Conservation (phyloP, 495 filamentous ascomycete species). For the Staphylotrichum tortipilum region DNA sequence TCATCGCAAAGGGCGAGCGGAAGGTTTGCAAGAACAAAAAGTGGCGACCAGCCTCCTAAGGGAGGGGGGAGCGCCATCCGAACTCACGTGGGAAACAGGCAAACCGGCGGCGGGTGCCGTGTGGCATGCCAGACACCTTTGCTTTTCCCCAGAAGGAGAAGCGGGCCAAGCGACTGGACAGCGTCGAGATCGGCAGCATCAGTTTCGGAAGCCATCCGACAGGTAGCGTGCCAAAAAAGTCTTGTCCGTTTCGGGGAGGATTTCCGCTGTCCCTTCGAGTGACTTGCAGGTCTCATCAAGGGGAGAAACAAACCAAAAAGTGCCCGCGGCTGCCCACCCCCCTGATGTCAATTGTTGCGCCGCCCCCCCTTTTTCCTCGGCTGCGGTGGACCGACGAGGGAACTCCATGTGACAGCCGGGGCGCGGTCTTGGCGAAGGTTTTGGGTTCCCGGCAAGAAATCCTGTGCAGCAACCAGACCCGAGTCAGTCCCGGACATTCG, state of each 20-base stretch:
- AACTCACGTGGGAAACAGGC: constrained; percentile 2
- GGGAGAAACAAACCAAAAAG: too few relatives aligned
- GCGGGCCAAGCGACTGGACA: neutral
- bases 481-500: too few relatives aligned
- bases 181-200: neutral
- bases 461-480: neutral
- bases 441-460: neutral
- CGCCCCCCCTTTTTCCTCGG: neutral
- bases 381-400: neutral
- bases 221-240: neutral
- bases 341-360: too few relatives aligned
- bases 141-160: too few relatives aligned
- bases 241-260: neutral
- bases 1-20: neutral
- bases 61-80: too few relatives aligned
- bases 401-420: neutral
- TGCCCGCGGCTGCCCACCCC: too few relatives aligned
- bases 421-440: neutral
- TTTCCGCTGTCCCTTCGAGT: neutral
- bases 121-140: too few relatives aligned
- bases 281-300: neutral
- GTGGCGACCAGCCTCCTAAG: too few relatives aligned
- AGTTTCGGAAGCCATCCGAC: constrained; percentile 13
- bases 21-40: too few relatives aligned
- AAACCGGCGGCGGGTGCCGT: too few relatives aligned